These are phyloP conservation scores for Pseudogymnoascus sp. DNA, from an alignment of 2,329 filamentous ascomycete genomes.

Conservation along the genomic window DNA sequence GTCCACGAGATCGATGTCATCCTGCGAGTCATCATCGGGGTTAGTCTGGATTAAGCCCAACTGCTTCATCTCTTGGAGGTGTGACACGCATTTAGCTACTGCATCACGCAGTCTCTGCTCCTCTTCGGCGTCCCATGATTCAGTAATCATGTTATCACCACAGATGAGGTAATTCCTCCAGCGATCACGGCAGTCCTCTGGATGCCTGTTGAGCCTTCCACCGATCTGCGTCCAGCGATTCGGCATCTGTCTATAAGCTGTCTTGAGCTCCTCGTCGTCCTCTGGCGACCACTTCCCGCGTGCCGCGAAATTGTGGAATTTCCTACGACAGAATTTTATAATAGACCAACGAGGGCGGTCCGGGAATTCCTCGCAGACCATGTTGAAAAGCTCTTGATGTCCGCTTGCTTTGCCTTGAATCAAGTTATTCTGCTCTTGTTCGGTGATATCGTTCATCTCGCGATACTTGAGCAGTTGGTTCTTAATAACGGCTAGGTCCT, in stretches of 20 bases:
- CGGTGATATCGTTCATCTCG: constrained; percentile 34
- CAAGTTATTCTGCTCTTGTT: constrained; percentile 40
- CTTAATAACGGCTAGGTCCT: constrained; percentile 14
- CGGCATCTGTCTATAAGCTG: constrained; percentile 34
- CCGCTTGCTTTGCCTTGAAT: constrained; percentile 29
- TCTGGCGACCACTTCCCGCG: constrained; percentile 51
- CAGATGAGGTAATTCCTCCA: constrained; percentile 60
- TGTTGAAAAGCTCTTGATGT: constrained; percentile 41
- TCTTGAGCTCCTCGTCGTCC: constrained; percentile 46
- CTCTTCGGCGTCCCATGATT: constrained; percentile 53
- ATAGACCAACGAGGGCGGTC: constrained; percentile 45
- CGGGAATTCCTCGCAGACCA: constrained; percentile 40
- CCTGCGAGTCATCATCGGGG: constrained; percentile 26
- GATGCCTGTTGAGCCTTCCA: constrained; percentile 52
- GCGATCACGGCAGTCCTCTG: constrained; percentile 59
- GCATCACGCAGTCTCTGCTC: constrained; percentile 43
- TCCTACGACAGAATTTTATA: constrained; percentile 48
- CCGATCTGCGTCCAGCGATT: constrained; percentile 52
- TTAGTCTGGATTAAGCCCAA: constrained; percentile 24
- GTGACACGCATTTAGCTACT: constrained; percentile 44
- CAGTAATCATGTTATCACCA: constrained; percentile 41
- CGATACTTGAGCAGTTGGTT: constrained; percentile 36
- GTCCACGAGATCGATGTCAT: constrained; percentile 38
- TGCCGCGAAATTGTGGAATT: constrained; percentile 56
- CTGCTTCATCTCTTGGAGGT: constrained; percentile 35